Evolutionary conservation across 1,284 basidiomycete genomes (phyloP).

Genomic region (Ganoderma sinense): DNA sequence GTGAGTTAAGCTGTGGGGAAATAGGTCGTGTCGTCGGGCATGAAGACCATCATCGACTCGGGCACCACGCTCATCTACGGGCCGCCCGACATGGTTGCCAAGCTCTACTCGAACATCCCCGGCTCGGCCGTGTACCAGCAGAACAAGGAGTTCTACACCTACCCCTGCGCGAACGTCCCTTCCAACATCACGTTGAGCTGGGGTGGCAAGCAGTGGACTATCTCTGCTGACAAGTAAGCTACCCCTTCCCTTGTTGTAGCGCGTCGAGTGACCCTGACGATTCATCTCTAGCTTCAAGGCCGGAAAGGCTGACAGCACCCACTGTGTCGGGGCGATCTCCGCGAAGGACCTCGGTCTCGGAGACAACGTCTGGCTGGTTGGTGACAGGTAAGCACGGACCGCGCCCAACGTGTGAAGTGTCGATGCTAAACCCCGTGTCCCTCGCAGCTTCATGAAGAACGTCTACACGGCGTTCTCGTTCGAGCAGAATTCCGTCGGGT

Average conservation of each 20-base stretch:
- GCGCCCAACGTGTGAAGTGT: too few relatives aligned
- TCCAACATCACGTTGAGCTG: constrained; percentile 39
- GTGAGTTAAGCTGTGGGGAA: constrained; percentile 19
- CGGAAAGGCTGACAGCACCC: constrained; percentile 26
- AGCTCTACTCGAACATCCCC: constrained; percentile 53
- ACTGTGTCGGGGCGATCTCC: constrained; percentile 39
- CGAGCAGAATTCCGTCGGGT: constrained; percentile 20
- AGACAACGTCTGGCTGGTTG: constrained; percentile 6
- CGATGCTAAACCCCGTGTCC: background rate
- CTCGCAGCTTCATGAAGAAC: constrained; percentile 18
- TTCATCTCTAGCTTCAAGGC: constrained; percentile 33
- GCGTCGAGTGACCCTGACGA: background rate
- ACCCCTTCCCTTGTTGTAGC: background rate
- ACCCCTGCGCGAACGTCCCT: constrained; percentile 37
- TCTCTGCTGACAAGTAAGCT: constrained; percentile 37
- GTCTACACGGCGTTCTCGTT: constrained; percentile 30
- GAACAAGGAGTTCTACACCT: constrained; percentile 38
- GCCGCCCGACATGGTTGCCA: constrained; percentile 48
- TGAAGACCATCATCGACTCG: constrained; percentile 47
- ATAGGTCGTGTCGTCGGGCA: constrained; percentile 32
- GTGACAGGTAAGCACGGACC: background rate
- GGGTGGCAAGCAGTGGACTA: constrained; percentile 41
- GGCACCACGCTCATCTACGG: constrained; percentile 62
- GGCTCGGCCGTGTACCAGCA: constrained; percentile 44
- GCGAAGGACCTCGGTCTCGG: constrained; percentile 36